Evolutionary conservation across 345 rosid genomes (phyloP).

Genomic region (Citrus medica): DNA sequence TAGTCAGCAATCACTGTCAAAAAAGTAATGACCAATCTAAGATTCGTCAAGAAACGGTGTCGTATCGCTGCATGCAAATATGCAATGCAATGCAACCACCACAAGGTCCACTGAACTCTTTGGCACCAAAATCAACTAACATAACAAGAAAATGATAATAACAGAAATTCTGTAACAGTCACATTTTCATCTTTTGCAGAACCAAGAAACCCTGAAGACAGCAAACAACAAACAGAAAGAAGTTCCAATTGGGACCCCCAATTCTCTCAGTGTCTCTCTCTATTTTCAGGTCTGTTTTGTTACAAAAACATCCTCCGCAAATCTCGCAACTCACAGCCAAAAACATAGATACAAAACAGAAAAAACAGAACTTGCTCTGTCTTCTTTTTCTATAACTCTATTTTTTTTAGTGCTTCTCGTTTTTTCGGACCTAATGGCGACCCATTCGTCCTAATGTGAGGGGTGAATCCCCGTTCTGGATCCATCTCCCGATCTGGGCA

Average conservation of each 20-base stretch:
- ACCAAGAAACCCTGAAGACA: slow-evolving; percentile 14
- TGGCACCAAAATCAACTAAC: slow-evolving; percentile 12
- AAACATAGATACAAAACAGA: not conserved
- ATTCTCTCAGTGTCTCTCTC: slow-evolving; percentile 29
- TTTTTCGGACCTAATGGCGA: slow-evolving; percentile 9
- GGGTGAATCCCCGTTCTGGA: slow-evolving; percentile 27
- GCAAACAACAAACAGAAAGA: slow-evolving; percentile 11
- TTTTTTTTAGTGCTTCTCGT: not conserved
- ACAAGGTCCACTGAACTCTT: not conserved
- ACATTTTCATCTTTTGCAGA: slow-evolving; percentile 25
- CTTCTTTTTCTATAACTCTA: slow-evolving; percentile 10
- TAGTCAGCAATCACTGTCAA: no score
- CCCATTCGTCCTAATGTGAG: slow-evolving; percentile 36
- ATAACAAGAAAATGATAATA: slow-evolving; percentile 1
- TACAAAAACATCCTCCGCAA: slow-evolving; percentile 26
- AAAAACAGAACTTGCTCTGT: slow-evolving; percentile 4
- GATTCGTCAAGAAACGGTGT: not conserved
- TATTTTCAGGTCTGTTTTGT: slow-evolving; percentile 10
- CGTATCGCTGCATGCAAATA: slow-evolving; percentile 2
- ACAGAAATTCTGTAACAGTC: slow-evolving; percentile 12
- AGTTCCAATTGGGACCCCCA: slow-evolving; percentile 43
- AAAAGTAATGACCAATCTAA: not conserved
- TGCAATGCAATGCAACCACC: not conserved
- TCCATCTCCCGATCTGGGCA: slow-evolving; percentile 57
- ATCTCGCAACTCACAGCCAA: slow-evolving; percentile 40